Evolutionary conservation across 306 rosid species (phyloP).

Genomic region (Vicia faba): DNA sequence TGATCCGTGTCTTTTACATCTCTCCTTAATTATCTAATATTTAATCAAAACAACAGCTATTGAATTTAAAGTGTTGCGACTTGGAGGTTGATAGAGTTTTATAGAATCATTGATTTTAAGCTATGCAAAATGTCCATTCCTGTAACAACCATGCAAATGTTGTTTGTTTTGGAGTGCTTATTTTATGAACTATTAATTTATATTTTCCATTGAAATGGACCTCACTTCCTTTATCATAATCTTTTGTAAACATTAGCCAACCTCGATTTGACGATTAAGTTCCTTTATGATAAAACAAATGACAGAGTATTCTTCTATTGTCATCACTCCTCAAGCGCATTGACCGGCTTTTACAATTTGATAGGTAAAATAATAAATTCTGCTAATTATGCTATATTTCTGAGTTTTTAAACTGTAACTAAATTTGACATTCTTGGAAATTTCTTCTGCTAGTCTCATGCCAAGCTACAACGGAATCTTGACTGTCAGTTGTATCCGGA

Average conservation of each 20-base stretch:
- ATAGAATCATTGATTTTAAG: constrained; percentile 19
- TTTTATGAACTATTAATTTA: not conserved
- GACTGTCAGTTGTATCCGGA: constrained; percentile 84
- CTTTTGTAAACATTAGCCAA: not conserved
- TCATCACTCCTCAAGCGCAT: constrained; percentile 89
- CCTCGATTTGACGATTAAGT: constrained; percentile 27
- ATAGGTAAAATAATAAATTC: constrained; percentile 61
- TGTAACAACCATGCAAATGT: not conserved
- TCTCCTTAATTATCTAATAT: constrained; percentile 9
- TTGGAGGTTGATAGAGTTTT: constrained; percentile 15
- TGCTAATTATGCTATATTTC: constrained; percentile 30
- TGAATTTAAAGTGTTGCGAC: not conserved
- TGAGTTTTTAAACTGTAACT: constrained; percentile 37
- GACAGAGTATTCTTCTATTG: constrained; percentile 81
- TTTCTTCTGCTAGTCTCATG: constrained; percentile 78
- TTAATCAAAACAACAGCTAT: constrained; percentile 23
- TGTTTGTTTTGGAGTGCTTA: not conserved
- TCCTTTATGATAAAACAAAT: constrained; percentile 42
- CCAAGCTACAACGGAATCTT: constrained; percentile 93
- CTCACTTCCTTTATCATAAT: constrained; percentile 6
- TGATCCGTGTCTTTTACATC: not conserved
- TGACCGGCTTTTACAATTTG: constrained; percentile 87
- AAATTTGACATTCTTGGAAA: constrained; percentile 40
- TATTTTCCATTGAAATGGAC: constrained; percentile 11
- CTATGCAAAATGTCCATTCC: constrained; percentile 10